These are phyloP conservation scores for Podospora pseudocomata DNA, from an alignment of 495 filamentous ascomycete genomes.

Conservation along the genomic window DNA sequence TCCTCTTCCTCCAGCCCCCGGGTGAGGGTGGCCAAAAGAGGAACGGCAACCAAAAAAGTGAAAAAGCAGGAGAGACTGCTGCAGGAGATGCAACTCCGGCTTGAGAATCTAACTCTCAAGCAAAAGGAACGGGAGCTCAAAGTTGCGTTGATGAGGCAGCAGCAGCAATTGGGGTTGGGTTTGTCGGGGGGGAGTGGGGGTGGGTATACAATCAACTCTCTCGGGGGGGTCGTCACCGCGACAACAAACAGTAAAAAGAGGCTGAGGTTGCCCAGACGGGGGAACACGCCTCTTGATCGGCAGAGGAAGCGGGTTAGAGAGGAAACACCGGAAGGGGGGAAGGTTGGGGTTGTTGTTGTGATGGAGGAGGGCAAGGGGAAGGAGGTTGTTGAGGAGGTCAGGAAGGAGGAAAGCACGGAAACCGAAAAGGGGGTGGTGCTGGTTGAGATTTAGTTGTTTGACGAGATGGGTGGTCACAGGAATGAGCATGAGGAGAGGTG, in stretches of 20 bases:
- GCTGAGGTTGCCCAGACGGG: not conserved
- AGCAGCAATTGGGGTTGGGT: not conserved
- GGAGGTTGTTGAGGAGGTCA: not conserved
- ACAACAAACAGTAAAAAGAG: not conserved
- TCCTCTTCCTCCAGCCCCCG: constrained; percentile 55
- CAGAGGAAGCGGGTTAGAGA: not conserved
- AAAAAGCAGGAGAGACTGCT: not conserved
- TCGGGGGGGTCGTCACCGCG: not conserved
- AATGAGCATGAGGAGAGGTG: too few species aligned
- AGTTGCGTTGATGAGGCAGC: not conserved
- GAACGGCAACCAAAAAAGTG: too few species aligned
- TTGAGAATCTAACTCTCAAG: not conserved
- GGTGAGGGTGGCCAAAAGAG: too few species aligned
- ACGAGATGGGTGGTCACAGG: too few species aligned
- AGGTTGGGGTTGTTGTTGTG: not conserved
- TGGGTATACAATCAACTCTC: not conserved
- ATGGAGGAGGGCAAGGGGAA: too few species aligned
- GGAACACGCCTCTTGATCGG: not conserved
- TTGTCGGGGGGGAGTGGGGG: not conserved
- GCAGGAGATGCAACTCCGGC: not conserved
- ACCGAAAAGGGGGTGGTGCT: not conserved
- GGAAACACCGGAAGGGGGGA: not conserved
- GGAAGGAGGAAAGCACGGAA: not conserved
- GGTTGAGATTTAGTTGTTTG: not conserved
- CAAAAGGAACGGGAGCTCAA: not conserved